These are phyloP conservation scores for Amoeboradix gromovi DNA, from an alignment of 371 early-diverging fungal genomes.

Conservation along the genomic window DNA sequence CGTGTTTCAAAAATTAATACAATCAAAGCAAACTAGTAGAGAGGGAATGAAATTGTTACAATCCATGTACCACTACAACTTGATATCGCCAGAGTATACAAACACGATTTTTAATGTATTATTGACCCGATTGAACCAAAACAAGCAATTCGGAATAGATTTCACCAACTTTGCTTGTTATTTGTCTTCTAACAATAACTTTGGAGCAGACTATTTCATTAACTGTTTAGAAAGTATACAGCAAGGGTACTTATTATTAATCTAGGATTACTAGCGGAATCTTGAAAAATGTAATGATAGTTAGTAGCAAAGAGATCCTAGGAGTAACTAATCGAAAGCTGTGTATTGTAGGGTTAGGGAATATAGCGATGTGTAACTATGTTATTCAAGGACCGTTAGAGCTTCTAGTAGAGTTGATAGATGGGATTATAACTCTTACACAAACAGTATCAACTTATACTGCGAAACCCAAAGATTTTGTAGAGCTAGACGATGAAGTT, in stretches of 20 bases:
- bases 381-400: neutral
- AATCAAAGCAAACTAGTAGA: conserved; percentile 48
- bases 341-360: neutral
- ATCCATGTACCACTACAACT: conserved; percentile 17
- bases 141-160: neutral
- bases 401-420: neutral
- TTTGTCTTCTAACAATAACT: neutral
- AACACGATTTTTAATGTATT: neutral
- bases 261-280: neutral
- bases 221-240: neutral
- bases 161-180: neutral
- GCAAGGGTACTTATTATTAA: neutral
- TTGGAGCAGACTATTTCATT: neutral
- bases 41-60: conserved; percentile 49
- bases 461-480: neutral
- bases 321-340: neutral
- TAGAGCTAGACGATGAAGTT: neutral
- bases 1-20: conserved; percentile 66
- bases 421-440: neutral
- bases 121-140: neutral
- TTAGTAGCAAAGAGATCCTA: neutral
- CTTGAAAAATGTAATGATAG: no score
- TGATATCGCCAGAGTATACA: neutral
- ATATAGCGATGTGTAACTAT: neutral
- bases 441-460: no score